A percentile compares a stretch with the other conserved stretches of the same genome.
phyloP scores from a whole-genome alignment of 2,329 filamentous ascomycete genomes.

The Hypoxylon sp. region DNA sequence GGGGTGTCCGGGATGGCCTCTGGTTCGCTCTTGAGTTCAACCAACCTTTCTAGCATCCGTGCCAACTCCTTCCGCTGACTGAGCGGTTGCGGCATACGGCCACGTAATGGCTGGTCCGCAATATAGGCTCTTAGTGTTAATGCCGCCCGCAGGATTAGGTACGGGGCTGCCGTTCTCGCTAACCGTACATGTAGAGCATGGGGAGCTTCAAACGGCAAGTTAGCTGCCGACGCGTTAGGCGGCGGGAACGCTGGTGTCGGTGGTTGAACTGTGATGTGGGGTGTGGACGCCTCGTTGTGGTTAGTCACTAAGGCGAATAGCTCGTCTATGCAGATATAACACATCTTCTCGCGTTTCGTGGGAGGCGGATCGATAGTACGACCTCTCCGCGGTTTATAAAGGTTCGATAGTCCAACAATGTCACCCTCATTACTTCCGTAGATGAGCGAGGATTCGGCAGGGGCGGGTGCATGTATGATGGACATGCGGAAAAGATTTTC shows the following conservation, averaged over 20 bases:
- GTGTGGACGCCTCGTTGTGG: constrained; percentile 57
- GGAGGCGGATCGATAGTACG: constrained; percentile 77
- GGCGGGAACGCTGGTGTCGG: constrained; percentile 60
- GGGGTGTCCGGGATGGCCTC: constrained; percentile 73
- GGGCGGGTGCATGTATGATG: constrained; percentile 77
- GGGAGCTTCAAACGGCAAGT: constrained; percentile 45
- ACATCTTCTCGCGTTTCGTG: constrained; percentile 76
- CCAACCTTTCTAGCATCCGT: constrained; percentile 76
- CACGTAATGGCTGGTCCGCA: constrained; percentile 90
- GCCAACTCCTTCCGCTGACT: constrained; percentile 83
- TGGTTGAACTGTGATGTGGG: constrained; percentile 58
- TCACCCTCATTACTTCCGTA: constrained; percentile 60
- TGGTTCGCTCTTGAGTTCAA: constrained; percentile 76
- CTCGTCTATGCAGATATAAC: constrained; percentile 84
- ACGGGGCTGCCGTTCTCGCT: constrained; percentile 81
- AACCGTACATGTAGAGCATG: constrained; percentile 68
- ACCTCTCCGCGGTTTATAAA: constrained; percentile 77
- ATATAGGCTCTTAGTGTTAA: constrained; percentile 87
- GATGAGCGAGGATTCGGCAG: constrained; percentile 68
- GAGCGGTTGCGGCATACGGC: constrained; percentile 88
- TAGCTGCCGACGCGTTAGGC: constrained; percentile 40
- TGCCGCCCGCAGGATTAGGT: constrained; percentile 84
- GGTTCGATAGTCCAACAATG: constrained; percentile 66
- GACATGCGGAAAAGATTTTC: constrained; percentile 85
- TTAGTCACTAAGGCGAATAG: constrained; percentile 76